Base-by-base conservation (phyloP, 2,329 filamentous ascomycete genomes). In the Aspergillus aculeatus region DNA sequence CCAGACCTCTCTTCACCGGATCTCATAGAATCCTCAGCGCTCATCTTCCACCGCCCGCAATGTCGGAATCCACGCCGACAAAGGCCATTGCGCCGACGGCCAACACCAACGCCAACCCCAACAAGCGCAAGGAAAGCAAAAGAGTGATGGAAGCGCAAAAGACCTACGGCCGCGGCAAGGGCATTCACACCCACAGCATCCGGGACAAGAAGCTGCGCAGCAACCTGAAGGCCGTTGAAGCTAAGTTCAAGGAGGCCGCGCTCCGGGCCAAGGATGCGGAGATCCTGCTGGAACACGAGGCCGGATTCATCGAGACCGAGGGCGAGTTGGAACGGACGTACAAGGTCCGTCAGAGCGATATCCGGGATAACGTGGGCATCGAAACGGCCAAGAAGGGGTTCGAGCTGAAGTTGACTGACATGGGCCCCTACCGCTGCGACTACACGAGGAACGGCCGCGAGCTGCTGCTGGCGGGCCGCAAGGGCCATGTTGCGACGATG, bases 401-500 rank as follows among this genome's bases (percentile, higher is more conserved):
- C 71, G 93, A 97, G 64, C 79, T 99, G 69, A 92, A 90, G 69
- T 79, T 99, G 57, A 86, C 91, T 47, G 83, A 88, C 21, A 79
- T 97, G 32, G 95, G 95, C 0, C 95, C 95, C 0, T 99, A 99
- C 71, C 81, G 88, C 0, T 89, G 88, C 72, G 92, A 97, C 66
- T 99, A 96, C 77, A 92, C 91, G 51, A 84, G 92, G 49, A 98
- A 96, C 71, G 95, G 95, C 51, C 86, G 90, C 65, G 88, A 96
- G 69, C 78, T 99, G 63, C 80, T 99, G 56, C 82, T 99, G 35
- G 92, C 89, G 12, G 93, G 95, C 29, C 84, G 92, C 61, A 97
- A 96, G 77, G 95, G 95, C 14, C 95, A 99, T 85, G 82, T 99
- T 65, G 94, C 95, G 58, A 94, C 91, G 0, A 96, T 98, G 86